phyloP scores from a whole-genome alignment of 805 yeast species.

The Komagataella pseudopastoris region DNA sequence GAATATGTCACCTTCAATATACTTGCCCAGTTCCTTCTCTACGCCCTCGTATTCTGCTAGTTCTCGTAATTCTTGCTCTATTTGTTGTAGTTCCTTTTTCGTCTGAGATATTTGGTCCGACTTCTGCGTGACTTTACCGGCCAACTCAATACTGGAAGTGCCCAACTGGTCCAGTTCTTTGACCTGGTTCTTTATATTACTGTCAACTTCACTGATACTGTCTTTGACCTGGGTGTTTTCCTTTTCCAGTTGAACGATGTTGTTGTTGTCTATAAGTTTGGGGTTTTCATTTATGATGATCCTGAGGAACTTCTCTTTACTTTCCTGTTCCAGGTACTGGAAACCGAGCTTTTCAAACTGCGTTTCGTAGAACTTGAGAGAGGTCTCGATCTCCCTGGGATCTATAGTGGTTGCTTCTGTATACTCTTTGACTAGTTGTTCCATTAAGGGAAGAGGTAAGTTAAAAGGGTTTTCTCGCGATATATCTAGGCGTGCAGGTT shows the following conservation, averaged over 20 bases:
- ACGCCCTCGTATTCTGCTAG: neutral
- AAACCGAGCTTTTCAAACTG: constrained; percentile 41
- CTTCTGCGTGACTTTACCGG: neutral
- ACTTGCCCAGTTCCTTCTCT: neutral
- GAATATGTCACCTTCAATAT: neutral
- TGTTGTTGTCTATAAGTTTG: neutral
- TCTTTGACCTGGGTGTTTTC: neutral
- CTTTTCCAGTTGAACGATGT: neutral
- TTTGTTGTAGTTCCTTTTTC: neutral
- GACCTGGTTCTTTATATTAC: neutral
- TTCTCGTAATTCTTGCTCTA: neutral
- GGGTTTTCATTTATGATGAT: constrained; percentile 24
- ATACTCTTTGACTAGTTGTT: neutral
- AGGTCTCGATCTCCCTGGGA: neutral
- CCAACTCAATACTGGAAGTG: neutral
- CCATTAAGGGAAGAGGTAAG: neutral
- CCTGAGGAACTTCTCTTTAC: constrained; percentile 53
- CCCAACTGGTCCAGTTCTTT: neutral
- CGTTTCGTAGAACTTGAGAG: neutral
- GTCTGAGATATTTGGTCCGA: neutral
- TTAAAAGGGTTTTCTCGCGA: neutral
- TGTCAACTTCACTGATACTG: neutral
- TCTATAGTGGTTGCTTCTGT: neutral
- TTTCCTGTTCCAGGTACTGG: constrained; percentile 57
- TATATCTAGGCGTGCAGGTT: neutral